Percentiles rank a stretch among this genome's conserved stretches.
Evolutionary conservation across 2,329 filamentous ascomycete genomes (phyloP).

Genomic region (Cordyceps tenuipes): DNA sequence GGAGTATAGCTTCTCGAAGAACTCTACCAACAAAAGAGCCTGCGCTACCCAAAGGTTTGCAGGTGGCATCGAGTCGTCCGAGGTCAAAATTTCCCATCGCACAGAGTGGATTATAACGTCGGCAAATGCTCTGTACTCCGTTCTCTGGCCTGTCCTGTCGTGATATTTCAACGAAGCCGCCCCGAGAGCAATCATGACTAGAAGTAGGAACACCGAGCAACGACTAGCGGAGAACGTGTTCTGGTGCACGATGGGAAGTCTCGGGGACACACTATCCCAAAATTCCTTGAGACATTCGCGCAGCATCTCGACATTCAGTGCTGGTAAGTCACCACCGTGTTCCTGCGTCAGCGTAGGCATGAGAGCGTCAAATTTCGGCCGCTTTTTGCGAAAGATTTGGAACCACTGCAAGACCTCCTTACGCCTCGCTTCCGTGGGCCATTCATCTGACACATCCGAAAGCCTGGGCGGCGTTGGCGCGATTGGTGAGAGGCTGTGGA

Average conservation of each 20-base stretch:
- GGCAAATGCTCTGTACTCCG: constrained; percentile 39
- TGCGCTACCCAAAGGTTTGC: constrained; percentile 86
- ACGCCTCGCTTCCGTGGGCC: constrained; percentile 36
- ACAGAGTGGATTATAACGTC: constrained; percentile 61
- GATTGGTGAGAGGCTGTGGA: constrained; percentile 38
- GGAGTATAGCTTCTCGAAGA: constrained; percentile 89
- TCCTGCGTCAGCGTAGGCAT: constrained; percentile 30
- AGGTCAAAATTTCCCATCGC: constrained; percentile 76
- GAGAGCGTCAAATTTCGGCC: constrained; percentile 29
- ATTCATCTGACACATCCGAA: constrained; percentile 33
- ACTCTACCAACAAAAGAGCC: constrained; percentile 70
- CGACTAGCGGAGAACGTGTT: constrained; percentile 75
- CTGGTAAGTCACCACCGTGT: constrained; percentile 34
- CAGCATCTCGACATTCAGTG: constrained; percentile 69
- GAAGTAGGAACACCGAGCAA: constrained; percentile 67
- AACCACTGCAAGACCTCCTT: constrained; percentile 38
- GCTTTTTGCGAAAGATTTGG: constrained; percentile 34
- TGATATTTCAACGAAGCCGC: constrained; percentile 66
- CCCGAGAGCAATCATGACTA: constrained; percentile 78
- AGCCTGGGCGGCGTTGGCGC: constrained; percentile 34
- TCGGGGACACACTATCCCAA: constrained; percentile 78
- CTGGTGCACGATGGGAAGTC: constrained; percentile 80
- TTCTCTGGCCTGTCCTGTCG: constrained; percentile 44
- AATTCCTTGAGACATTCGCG: constrained; percentile 78
- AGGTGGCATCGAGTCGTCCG: constrained; percentile 72